Evolutionary conservation across 768 basidiomycete genomes (phyloP), one percentile per base, ranked within the genome.

Genomic region (Multifurca ochricompacta): DNA sequence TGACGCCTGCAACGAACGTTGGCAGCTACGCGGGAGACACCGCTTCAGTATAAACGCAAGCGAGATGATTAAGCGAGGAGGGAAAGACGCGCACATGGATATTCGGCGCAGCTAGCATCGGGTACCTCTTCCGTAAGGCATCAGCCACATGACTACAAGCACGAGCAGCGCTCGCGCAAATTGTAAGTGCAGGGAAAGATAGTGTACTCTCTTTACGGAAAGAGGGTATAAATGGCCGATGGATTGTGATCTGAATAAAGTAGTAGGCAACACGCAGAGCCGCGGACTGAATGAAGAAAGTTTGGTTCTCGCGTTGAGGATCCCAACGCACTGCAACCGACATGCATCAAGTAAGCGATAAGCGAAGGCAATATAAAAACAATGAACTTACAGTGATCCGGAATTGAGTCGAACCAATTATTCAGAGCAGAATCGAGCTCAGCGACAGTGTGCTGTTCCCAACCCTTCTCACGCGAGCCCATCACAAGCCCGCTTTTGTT

Each of bases 161-260:
- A 11, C 77, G 68, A 6, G 78, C 74, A 4, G 78, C 77, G 56
- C 78, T 79, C 25, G 73, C 70, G 63, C 77, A 78, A 48, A 79
- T 79, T 1, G 75, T 74, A n/a, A 79, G 68, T 0, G 76, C 76
- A 1, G 77, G 74, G 58, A 77, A 72, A 7, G 67, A 64, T 6
- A 70, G 49, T 32, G 65, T 58, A 1, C 67, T 61, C 1, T 68
- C 63, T 28, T 69, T 64, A 27, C 62, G 54, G 2, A 66, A 66
- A 1, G 68, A 67, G 0, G 73, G 75, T 46, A 79, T 73, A 66
- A 76, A 78, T 3, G 76, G 74, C 13, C 78, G 74, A 60, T 79
- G 78, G 36, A 77, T 68, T 18, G 72, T 63, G 61, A 79, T 78
- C 64, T 75, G 70, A 31, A 67, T 62, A 19, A 69, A 68, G 60